Percentiles rank a stretch among this genome's conserved stretches.
Conservation (phyloP, 2,329 filamentous ascomycete species). For the Colletotrichum sp. region DNA sequence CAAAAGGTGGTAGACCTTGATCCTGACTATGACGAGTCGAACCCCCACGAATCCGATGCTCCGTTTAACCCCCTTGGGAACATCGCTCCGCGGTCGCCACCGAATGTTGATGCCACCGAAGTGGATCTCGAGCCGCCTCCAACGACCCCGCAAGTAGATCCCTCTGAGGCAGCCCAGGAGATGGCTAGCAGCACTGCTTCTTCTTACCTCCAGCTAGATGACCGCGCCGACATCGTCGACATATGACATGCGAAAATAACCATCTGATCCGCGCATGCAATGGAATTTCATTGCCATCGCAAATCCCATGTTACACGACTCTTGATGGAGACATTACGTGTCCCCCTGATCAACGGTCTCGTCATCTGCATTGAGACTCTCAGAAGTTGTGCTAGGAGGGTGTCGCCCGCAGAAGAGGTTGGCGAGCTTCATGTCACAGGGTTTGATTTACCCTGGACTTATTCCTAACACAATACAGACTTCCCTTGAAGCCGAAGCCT, state of each 20-base stretch:
- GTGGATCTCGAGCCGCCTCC: not conserved
- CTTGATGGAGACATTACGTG: not conserved
- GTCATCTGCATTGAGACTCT: not conserved
- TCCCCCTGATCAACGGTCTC: not conserved
- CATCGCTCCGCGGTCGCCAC: not conserved
- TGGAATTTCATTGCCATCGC: not conserved
- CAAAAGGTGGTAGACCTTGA: not conserved
- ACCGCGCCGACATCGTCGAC: not conserved
- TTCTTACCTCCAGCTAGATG: not conserved
- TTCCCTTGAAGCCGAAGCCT: not conserved
- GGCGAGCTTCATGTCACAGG: too few species aligned
- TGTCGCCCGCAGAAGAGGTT: too few species aligned
- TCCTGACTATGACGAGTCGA: not conserved
- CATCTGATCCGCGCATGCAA: not conserved
- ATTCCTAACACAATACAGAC: not conserved
- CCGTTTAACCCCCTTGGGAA: not conserved
- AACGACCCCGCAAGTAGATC: not conserved
- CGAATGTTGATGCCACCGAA: not conserved
- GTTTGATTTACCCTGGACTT: not conserved
- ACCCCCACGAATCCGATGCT: not conserved
- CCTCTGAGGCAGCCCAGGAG: not conserved
- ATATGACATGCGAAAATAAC: not conserved
- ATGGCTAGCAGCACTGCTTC: not conserved
- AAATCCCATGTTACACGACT: not conserved
- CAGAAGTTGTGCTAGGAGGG: too few species aligned